A percentile compares a stretch with the other conserved stretches of the same genome.
Evolutionary conservation across 176 grass and related monocot genomes (phyloP).

Genomic region (Oryza coarctata): DNA sequence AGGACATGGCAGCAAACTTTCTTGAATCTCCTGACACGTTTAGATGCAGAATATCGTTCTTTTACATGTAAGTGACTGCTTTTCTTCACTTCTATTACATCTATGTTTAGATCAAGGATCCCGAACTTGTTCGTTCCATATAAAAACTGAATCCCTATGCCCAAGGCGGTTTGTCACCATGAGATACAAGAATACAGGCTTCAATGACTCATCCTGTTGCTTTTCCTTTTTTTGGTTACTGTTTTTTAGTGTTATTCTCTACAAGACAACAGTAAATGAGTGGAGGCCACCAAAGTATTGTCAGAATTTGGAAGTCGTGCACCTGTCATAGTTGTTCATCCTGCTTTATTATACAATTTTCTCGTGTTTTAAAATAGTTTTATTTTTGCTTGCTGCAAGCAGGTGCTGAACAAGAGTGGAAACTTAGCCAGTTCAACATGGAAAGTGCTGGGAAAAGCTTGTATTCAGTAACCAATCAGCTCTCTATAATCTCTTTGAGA

Average conservation of each 20-base stretch:
- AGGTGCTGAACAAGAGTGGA: constrained; percentile 94
- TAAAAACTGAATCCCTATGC: not conserved
- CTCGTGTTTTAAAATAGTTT: constrained; percentile 18
- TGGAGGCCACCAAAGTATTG: not conserved
- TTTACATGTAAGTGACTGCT: constrained; percentile 69
- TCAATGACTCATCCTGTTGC: not conserved
- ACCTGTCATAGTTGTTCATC: constrained; percentile 11
- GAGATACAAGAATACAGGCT: constrained; percentile 13
- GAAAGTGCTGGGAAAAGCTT: constrained; percentile 75
- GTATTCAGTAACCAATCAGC: constrained; percentile 79
- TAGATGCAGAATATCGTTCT: constrained; percentile 76
- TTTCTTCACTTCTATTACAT: constrained; percentile 28
- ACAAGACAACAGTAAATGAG: not conserved
- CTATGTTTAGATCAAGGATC: constrained; percentile 1
- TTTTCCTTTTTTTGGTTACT: not conserved
- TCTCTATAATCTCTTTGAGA: constrained; percentile 63
- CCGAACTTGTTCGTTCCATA: constrained; percentile 9
- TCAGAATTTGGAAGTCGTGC: constrained; percentile 13
- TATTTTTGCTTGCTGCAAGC: constrained; percentile 34
- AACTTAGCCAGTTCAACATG: constrained; percentile 75
- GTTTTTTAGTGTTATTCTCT: not conserved
- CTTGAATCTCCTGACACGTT: constrained; percentile 66
- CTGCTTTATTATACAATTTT: constrained; percentile 18
- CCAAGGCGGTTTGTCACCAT: not conserved
- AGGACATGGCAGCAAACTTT: constrained; percentile 79